Percentiles rank a stretch among this genome's conserved stretches.
Conservation (phyloP, 805 yeast genomes). For the Starmerella khaoyaiensis region DNA sequence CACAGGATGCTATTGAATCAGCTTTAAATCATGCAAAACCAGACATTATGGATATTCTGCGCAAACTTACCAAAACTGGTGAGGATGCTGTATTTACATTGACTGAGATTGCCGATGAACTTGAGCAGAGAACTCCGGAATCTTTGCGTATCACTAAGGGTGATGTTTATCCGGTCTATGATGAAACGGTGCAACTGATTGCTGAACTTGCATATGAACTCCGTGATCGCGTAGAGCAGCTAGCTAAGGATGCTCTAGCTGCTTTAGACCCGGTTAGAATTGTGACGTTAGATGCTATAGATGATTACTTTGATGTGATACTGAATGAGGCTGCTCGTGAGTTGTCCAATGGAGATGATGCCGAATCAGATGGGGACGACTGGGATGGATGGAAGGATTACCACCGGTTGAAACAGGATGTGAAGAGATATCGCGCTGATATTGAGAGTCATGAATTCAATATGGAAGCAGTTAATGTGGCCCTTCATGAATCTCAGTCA, state of each 20-base stretch:
- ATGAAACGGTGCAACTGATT: slow-evolving; percentile 16
- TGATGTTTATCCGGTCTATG: slow-evolving; percentile 19
- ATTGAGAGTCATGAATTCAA: slow-evolving; percentile 20
- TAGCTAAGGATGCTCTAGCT: slow-evolving; percentile 20
- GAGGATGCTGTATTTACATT: slow-evolving; percentile 14
- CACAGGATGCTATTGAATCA: slow-evolving; percentile 3
- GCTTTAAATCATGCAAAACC: slow-evolving; percentile 19
- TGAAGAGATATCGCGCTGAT: slow-evolving; percentile 13
- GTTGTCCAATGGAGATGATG: slow-evolving; percentile 13
- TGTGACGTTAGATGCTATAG: slow-evolving; percentile 23
- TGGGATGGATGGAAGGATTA: slow-evolving; percentile 19
- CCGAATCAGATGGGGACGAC: too few relatives aligned
- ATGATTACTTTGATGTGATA: slow-evolving; percentile 23
- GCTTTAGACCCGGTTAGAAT: slow-evolving; percentile 18
- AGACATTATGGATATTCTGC: slow-evolving; percentile 19
- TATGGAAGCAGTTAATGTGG: slow-evolving; percentile 18
- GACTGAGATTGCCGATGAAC: slow-evolving; percentile 16
- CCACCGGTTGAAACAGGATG: slow-evolving; percentile 18
- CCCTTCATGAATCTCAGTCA: slow-evolving; percentile 22
- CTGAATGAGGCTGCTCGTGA: slow-evolving; percentile 22
- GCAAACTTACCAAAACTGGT: slow-evolving; percentile 17
- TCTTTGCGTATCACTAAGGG: slow-evolving; percentile 1
- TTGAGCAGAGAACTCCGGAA: slow-evolving; percentile 10
- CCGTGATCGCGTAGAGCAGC: slow-evolving; percentile 20
- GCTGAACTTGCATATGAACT: slow-evolving; percentile 20